These are phyloP conservation scores for Citrullus colocynthis DNA, from an alignment of 306 rosid species.

Conservation along the genomic window DNA sequence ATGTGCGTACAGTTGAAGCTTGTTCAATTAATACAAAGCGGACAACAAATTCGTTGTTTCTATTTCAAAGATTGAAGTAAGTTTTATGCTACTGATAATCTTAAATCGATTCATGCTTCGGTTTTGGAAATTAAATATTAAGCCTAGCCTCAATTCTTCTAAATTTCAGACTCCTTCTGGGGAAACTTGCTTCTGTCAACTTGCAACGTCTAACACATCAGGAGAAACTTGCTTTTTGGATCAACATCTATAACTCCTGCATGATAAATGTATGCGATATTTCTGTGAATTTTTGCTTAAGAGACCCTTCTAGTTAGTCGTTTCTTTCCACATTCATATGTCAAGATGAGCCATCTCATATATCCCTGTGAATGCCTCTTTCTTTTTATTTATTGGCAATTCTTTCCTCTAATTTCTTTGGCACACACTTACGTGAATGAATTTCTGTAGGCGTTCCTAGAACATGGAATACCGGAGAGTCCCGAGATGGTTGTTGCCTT, in stretches of 20 bases:
- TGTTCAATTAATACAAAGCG: constrained; percentile 51
- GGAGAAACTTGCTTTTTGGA: constrained; percentile 97
- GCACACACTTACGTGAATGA: background rate
- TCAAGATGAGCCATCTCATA: background rate
- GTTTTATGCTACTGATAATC: constrained; percentile 8
- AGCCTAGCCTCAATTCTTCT: background rate
- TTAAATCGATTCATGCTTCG: background rate
- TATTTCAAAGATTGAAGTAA: constrained; percentile 66
- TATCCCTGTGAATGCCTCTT: background rate
- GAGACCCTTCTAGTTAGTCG: background rate
- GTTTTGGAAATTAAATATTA: background rate
- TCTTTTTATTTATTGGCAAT: background rate
- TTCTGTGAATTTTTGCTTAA: background rate
- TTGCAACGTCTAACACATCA: constrained; percentile 59
- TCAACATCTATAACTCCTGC: constrained; percentile 87
- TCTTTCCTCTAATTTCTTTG: background rate
- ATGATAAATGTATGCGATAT: constrained; percentile 60
- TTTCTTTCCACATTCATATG: background rate
- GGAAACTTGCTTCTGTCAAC: constrained; percentile 66
- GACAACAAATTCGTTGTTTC: constrained; percentile 52
- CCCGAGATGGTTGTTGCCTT: constrained; percentile 60
- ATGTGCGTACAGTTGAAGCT: constrained; percentile 36
- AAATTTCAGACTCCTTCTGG: constrained; percentile 53
- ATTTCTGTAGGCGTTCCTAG: constrained; percentile 56
- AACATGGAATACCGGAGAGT: constrained; percentile 70